These are phyloP conservation scores for Melaleuca alternifolia DNA, from an alignment of 345 rosid genomes.

Conservation along the genomic window DNA sequence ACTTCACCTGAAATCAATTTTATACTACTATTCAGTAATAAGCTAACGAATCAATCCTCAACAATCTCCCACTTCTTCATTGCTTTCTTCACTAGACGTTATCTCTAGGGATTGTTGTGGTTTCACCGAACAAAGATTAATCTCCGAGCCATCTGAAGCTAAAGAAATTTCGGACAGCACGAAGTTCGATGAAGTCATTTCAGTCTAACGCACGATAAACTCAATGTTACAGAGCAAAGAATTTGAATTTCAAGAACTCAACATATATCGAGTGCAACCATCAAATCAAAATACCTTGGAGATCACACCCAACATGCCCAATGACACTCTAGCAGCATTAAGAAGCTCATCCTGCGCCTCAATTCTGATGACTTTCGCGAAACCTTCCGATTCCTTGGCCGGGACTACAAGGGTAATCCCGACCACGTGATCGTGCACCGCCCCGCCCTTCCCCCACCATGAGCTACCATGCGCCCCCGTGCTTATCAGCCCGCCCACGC, in stretches of 20 bases:
- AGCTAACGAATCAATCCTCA: neutral
- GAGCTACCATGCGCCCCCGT: slow-evolving; percentile 98
- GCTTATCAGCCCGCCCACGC: slow-evolving; percentile 69
- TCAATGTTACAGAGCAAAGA: neutral
- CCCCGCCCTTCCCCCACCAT: slow-evolving; percentile 92
- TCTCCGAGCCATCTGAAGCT: neutral
- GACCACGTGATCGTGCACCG: slow-evolving; percentile 78
- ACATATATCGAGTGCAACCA: neutral
- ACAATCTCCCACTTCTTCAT: neutral
- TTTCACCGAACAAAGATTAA: too few relatives aligned
- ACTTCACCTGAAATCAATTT: slow-evolving; percentile 35
- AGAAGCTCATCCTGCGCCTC: slow-evolving; percentile 48
- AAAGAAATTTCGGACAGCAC: neutral
- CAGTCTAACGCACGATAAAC: rapidly evolving
- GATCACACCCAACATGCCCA: slow-evolving; percentile 70
- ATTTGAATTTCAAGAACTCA: neutral
- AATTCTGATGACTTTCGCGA: slow-evolving; percentile 44
- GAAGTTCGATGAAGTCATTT: neutral
- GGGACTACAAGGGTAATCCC: slow-evolving; percentile 63
- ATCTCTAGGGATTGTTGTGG: neutral
- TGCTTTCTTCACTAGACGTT: neutral
- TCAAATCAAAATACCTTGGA: slow-evolving; percentile 50
- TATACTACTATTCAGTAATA: neutral
- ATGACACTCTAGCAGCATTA: slow-evolving; percentile 62
- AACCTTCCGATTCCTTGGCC: slow-evolving; percentile 40